Base-by-base conservation (phyloP, 2,329 filamentous ascomycete genomes). In the Ceratocystis smalleyi region DNA sequence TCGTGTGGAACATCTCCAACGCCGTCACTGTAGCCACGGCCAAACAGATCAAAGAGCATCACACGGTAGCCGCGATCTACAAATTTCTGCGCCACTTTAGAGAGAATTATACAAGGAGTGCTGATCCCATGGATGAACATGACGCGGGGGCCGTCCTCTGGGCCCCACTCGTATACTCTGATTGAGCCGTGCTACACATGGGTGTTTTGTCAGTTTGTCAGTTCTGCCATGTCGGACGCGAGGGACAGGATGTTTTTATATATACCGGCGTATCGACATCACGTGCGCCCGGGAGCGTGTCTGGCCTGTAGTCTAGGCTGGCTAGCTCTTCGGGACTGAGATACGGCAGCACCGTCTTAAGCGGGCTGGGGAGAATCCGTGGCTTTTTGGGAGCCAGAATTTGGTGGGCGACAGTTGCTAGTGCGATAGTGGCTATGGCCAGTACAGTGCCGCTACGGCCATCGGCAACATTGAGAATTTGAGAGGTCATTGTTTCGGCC, bases 111-210 rank as follows among this genome's bases (percentile, higher is more conserved):
- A 72, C 87, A 90, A 0, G 89, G 87, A 0, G 89, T 95, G 67
- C 85, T 89, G 71, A 95, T 92, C 55, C 90, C 90, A 72, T 95
- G 90, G 7, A 95, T 78, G 43, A 95, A 78, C 17, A 95, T 74
- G 3, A 94, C 84, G 70, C 88, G 91, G 57, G 81, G 79, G 6
- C 90, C 90, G 63, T 82, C 74, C 61, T 84, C 79, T 0, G 89
- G 87, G 1, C 90, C 90, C 75, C 87, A 95, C 76, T 95, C 90
- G 71, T 94, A 94, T 24, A 89, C 86, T 45, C 88, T 79, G 64
- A 91, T 84, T 43, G 78, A 83, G 61, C 90, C 89, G 72, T 89
- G 91, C 70, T 82, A 7, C 3, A 19, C n/a, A 12, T 4, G 30
- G 24, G 63, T 17, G 61, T n/a, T 24, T 7, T 30, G 40, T 55